Evolutionary conservation across 1,284 basidiomycete species (phyloP), one percentile per base, ranked within the genome.

Genomic region (Puccinia brachypodii): DNA sequence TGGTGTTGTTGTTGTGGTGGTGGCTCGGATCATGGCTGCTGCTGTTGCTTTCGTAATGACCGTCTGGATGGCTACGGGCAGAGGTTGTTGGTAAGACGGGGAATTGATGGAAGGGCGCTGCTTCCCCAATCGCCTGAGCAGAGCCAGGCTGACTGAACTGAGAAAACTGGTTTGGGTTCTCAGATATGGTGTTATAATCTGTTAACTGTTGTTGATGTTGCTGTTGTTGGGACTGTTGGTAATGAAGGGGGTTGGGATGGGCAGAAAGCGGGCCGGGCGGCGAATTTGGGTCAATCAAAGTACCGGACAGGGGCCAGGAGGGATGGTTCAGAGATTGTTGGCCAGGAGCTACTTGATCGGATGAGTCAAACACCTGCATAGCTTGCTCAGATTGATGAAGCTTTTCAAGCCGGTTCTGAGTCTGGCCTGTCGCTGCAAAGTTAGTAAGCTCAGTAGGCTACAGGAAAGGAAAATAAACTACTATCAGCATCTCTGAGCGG

Each of bases 111-210:
- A 72, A 72, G 16, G 69, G 44, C 13, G 47, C 44, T 3, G 69
- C 36, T 33, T 50, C 44, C 22, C 11, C 50, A 13, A 68, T n/a
- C 25, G 44, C 8, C 44, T 72, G 69, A 53, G 50, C 6, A 64
- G 7, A 8, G 31, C 33, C 69, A 36, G 69, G 69, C 33, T 47
- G 69, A 53, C 33, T 72, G n/a, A 72, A 72, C 69, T 50, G 69
- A 22, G 44, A 16, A 38, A 72, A 47, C 16, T 50, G 44, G 44
- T 53, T 72, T 40, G 28, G 28, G 22, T 72, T 72, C 47, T 72
- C 69, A 33, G 44, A 19, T 14, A 72, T 72, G 16, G 69, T n/a
- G 25, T 72, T 72, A 25, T 72, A 72, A 53, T 72, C 69, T 14
- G 69, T 3, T n/a, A 72, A 36, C 42, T 50, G 44, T 22, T 42